Base-by-base conservation (phyloP, 108 stramenopile genomes). In the Skeletonema grethae region DNA sequence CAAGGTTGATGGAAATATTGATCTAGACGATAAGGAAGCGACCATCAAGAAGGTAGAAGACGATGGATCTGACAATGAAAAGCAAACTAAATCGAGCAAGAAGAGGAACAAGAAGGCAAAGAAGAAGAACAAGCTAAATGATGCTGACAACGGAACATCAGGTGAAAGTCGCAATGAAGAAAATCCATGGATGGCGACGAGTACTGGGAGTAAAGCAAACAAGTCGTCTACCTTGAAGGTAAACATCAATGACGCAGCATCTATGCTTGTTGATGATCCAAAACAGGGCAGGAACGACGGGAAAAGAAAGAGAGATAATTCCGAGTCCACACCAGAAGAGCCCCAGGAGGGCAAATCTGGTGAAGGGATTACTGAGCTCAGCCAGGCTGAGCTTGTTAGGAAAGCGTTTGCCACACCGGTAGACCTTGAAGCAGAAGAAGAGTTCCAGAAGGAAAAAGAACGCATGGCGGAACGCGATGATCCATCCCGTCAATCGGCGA, bases 401-500 rank as follows among this genome's bases (percentile, higher is more conserved):
- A 84, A 88, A 34, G 97, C 97, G 13, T 99, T 99, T 83, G 97
- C 96, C 7, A 79, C 92, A 32, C 79, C 84, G 1, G 75, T 85
- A 13, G 93, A 96, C 61, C 75, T 84, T 70, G 86, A 95, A 38
- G 80, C 86, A 20, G 91, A 96, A 50, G 86, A 88, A 62, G 98
- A 98, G 28, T 99, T 99, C 76, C 76, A 84, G 65, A 82, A 85
- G 29, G 95, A 94, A 76, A 98, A 98, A 87, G 89, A 89, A 59
- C 75, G 67, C 20, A 80, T 95, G 77, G 72, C 64, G 59, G 90
- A 87, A 18, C 73, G 88, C 30, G 90, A 93, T 60, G 92, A 94
- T 46, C 91, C 88, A 7, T 87, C 88, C 5, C 84, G 83, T 2
- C 87, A 91, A 72, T 53, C 50, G 20, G 67, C 77, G 62, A 71